Evolutionary conservation across 1,139 yeast species (phyloP), one percentile per base, ranked within the genome.

Genomic region (Meyerozyma athensensis): DNA sequence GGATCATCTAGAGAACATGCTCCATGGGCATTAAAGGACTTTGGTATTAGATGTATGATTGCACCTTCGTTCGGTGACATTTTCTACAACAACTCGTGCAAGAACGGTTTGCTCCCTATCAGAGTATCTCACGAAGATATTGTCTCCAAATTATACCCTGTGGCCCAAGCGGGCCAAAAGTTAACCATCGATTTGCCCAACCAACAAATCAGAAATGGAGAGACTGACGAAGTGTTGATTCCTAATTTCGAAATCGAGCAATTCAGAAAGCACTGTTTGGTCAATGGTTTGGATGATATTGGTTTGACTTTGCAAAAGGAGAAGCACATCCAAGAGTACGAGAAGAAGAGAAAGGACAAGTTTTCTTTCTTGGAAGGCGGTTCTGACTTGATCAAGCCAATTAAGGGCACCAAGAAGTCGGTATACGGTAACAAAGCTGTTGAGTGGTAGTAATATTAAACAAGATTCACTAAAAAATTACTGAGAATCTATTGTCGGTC

Each of bases 1-100:
- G 98, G 98, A 53, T 90, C 97, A 31, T 89, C 97, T 5, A 86
- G 98, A 74, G 98, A 92, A 63, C 98, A 92, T 56, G 98, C 98
- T 18, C 97, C 98, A 42, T 92, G 98, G 98, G 98, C 98, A 3
- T 75, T 92, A 49, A 90, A 87, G 55, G 98, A 92, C 65, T 92
- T 92, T 55, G 98, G 98, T 60, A 89, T 92, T 62, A 82, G 86
- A 62, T 84, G 92, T 46, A 85, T 92, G 58, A 89, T 92, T 63
- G 97, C 98, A 4, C 97, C 97, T 43, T 87, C 97, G 1, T 92
- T 90, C 54, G 98, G 98, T 59, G 98, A 92, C 64, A 92, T 92
- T 53, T 92, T 92, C 74, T 90, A 86, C 78, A 92, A 86, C 70
- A 92, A 92, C 71, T 89, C 97, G 36, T 86, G 85, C 72, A 92